These are phyloP conservation scores for Botryotinia convoluta DNA, from an alignment of 2,329 filamentous ascomycete genomes.

Conservation along the genomic window DNA sequence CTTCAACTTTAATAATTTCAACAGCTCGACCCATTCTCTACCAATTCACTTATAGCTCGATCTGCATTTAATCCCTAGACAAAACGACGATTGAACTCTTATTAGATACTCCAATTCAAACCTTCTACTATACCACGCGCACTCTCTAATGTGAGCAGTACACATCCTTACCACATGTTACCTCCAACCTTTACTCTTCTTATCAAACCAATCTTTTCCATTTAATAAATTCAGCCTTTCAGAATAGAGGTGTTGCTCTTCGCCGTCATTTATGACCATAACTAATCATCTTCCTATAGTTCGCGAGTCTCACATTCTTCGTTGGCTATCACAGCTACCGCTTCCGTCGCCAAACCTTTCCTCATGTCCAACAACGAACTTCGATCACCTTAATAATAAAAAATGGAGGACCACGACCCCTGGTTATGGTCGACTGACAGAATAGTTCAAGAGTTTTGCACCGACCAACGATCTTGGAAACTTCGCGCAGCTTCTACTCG, in stretches of 20 bases:
- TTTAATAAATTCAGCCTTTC: not conserved
- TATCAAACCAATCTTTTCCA: not conserved
- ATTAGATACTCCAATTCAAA: not conserved
- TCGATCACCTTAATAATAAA: not conserved
- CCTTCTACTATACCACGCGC: not conserved
- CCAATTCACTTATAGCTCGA: constrained; percentile 5
- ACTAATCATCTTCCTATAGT: constrained; percentile 5
- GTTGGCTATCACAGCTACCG: constrained; percentile 11
- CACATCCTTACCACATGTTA: not conserved
- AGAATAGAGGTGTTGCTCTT: not conserved
- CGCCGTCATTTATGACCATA: constrained; percentile 3
- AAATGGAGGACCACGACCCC: constrained; percentile 56
- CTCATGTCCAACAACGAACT: not conserved
- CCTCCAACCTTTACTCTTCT: not conserved
- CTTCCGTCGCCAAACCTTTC: not conserved
- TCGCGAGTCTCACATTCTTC: not conserved
- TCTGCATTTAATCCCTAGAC: not conserved
- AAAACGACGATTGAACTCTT: not conserved
- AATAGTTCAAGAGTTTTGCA: constrained; percentile 65
- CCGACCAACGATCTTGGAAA: constrained; percentile 49
- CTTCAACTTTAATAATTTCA: not conserved
- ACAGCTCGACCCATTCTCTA: constrained; percentile 3
- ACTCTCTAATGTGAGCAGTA: not conserved
- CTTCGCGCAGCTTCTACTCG: constrained; percentile 32
- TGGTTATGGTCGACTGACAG: constrained; percentile 68